Evolutionary conservation across 1,284 basidiomycete genomes (phyloP).

Genomic region (Ustilago tritici): DNA sequence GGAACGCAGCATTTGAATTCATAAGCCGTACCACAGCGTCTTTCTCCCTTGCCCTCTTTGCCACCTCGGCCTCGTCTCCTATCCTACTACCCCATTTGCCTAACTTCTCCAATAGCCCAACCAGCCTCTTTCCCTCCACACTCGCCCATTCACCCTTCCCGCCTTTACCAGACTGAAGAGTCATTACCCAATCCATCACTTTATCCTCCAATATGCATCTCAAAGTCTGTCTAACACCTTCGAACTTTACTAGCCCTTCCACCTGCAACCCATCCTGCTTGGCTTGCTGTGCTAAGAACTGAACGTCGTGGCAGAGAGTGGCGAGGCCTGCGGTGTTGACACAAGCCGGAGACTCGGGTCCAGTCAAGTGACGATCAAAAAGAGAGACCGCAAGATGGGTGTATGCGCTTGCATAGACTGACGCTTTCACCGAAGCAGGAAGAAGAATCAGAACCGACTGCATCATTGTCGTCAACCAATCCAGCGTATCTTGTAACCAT

Average conservation of each 20-base stretch:
- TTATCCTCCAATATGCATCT: constrained; percentile 79
- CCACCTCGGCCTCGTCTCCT: constrained; percentile 5
- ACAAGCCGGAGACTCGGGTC: constrained; percentile 20
- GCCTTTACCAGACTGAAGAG: constrained; percentile 18
- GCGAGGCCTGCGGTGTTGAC: constrained; percentile 26
- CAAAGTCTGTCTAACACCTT: neutral
- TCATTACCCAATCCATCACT: constrained; percentile 80
- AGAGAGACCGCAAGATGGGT: constrained; percentile 86
- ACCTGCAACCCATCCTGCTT: constrained; percentile 15
- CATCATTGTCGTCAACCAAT: constrained; percentile 95
- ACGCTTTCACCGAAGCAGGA: constrained; percentile 82
- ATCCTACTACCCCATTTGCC: neutral
- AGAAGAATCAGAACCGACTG: constrained; percentile 87
- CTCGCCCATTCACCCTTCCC: constrained; percentile 12
- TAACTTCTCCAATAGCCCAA: constrained; percentile 43
- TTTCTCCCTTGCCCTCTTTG: constrained; percentile 24
- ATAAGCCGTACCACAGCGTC: constrained; percentile 8
- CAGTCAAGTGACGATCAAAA: constrained; percentile 75
- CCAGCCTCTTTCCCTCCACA: constrained; percentile 29
- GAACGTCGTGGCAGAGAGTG: constrained; percentile 44
- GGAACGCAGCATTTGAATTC: neutral
- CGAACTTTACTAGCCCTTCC: neutral
- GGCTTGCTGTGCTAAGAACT: constrained; percentile 50
- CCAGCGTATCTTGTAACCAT: constrained; percentile 93
- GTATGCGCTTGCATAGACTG: constrained; percentile 86